Evolutionary conservation across 2,329 filamentous ascomycete species (phyloP), one percentile per base, ranked within the genome.

Genomic region (Thelonectria olida): DNA sequence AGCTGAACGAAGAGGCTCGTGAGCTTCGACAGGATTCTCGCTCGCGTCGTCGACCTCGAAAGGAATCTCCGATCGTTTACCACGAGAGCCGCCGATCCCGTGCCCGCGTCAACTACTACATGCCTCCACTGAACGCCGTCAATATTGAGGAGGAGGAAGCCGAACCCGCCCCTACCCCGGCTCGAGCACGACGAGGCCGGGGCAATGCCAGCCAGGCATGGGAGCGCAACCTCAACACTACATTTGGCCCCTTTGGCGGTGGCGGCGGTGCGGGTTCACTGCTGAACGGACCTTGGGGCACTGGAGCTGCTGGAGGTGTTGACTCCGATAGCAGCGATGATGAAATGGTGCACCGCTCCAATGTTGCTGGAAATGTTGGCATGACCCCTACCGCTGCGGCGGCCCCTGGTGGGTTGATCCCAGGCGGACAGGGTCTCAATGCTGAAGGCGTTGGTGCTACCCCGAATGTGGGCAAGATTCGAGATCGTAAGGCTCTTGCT

Each of bases 311-410:
- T 62, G 93, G 90, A 25, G 92, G 91, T 54, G 91, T 89, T 8
- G 96, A 98, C 71, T 97, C 95, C 6, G 96, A 99, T 74, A 97
- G 93, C 76, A 99, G 96, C 75, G 96, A 99, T 70, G 96, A 99
- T 68, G 96, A 99, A 73, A 88, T 88, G 77, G 84, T 86, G 65
- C 88, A 89, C 65, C 86, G 90, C 61, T 86, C 84, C 7, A 80
- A 73, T 36, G 70, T 76, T 62, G 76, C 80, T 45, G 91, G 90
- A 45, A 85, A 89, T 61, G 81, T 92, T 2, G 85, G 85, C 61
- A 84, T 86, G 83, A 87, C 85, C 2, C 85, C 85, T 4, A 86
- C 84, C 1, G 79, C 84, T 31, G 81, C 81, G 2, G 80, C 80
- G 2, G 80, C 80, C 5, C 77, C 81, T 25, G 79, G 79, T 17